These are phyloP conservation scores for Diaporthe sp. DNA, from an alignment of 2,329 filamentous ascomycete species.

Conservation along the genomic window DNA sequence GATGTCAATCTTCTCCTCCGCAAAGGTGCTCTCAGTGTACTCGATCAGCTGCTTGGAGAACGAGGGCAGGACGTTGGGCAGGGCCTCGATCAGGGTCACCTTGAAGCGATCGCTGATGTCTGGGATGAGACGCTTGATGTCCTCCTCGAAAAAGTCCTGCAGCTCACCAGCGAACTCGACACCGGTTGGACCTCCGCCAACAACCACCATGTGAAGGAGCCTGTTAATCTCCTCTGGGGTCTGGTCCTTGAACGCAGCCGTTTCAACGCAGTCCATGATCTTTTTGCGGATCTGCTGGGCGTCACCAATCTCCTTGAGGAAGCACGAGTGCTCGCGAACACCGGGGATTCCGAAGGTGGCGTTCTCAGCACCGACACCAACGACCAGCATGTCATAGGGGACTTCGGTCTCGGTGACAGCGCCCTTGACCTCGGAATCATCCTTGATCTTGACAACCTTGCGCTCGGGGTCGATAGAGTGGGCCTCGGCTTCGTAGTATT, in stretches of 20 bases:
- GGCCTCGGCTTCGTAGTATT: constrained; percentile 98
- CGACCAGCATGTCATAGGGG: constrained; percentile 97
- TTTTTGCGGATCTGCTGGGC: constrained; percentile 97
- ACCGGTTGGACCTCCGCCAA: constrained; percentile 93
- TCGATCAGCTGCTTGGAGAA: constrained; percentile 99
- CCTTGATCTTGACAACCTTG: constrained; percentile 89
- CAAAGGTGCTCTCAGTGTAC: constrained; percentile 99
- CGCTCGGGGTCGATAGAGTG: constrained; percentile 95
- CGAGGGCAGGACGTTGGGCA: constrained; percentile 96
- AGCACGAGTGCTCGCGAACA: constrained; percentile 94
- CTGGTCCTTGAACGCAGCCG: constrained; percentile 98
- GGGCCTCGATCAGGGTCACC: constrained; percentile 96
- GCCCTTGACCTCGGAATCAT: constrained; percentile 94
- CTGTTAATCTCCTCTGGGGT: constrained; percentile 88
- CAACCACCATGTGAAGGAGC: constrained; percentile 97
- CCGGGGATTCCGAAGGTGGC: constrained; percentile 98
- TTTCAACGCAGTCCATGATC: constrained; percentile 99
- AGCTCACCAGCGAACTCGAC: constrained; percentile 99
- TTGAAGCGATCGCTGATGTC: constrained; percentile 96
- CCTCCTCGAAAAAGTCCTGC: constrained; percentile 98
- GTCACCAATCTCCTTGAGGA: constrained; percentile 98
- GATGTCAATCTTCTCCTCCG: constrained; percentile 98
- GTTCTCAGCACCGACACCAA: constrained; percentile 98
- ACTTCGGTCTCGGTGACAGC: constrained; percentile 87
- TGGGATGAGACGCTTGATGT: constrained; percentile 97